These are phyloP conservation scores for Lathyrus aphaca DNA, from an alignment of 306 rosid genomes.

Conservation along the genomic window DNA sequence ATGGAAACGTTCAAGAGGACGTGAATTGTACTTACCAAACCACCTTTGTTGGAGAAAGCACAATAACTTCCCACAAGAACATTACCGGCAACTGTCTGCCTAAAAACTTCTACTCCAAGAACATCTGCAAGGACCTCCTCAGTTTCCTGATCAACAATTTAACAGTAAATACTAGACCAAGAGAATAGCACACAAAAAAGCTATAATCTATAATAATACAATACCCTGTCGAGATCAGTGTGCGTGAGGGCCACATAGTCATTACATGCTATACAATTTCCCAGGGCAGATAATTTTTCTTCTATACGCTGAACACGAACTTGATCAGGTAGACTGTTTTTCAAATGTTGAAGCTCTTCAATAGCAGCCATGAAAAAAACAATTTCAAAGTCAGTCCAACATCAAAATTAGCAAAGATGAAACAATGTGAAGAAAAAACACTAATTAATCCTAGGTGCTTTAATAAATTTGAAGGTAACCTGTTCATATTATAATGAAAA, in stretches of 20 bases:
- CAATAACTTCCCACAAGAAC: slow-evolving; percentile 85
- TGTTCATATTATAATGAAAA: not conserved
- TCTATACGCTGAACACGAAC: slow-evolving; percentile 81
- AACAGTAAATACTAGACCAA: slow-evolving; percentile 9
- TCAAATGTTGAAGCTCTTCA: slow-evolving; percentile 89
- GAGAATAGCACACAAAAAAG: slow-evolving; percentile 1
- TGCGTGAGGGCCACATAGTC: slow-evolving; percentile 89
- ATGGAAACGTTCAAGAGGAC: not conserved
- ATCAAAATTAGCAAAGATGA: slow-evolving; percentile 5
- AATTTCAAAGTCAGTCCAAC: slow-evolving; percentile 28
- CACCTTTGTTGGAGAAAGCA: slow-evolving; percentile 78
- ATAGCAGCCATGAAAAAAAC: slow-evolving; percentile 12
- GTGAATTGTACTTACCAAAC: slow-evolving; percentile 61
- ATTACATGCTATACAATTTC: slow-evolving; percentile 85
- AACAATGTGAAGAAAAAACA: not conserved
- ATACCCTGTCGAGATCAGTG: slow-evolving; percentile 82
- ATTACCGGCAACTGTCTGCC: slow-evolving; percentile 81
- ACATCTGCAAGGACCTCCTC: slow-evolving; percentile 87
- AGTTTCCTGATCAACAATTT: slow-evolving; percentile 61
- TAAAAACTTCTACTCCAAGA: slow-evolving; percentile 91
- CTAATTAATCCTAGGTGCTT: not conserved
- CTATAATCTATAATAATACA: not conserved
- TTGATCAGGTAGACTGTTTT: slow-evolving; percentile 81
- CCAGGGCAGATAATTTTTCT: slow-evolving; percentile 78
- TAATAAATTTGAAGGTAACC: not conserved